Evolutionary conservation across 257 asterid species (phyloP), one percentile per base, ranked within the genome.

Genomic region (Fraxinus pennsylvanica): DNA sequence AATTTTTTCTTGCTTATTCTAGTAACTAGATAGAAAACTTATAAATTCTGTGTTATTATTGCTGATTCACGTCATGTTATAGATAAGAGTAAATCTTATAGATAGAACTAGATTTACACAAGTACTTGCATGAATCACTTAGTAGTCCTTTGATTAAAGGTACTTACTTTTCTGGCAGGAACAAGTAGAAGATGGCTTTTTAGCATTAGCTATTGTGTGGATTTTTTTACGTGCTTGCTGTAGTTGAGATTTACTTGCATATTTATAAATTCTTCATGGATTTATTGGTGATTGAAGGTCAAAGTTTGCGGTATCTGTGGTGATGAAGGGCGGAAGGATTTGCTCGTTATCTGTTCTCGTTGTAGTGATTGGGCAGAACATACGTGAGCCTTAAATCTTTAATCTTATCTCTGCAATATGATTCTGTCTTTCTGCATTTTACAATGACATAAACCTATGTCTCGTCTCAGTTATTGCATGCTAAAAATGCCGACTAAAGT

Each of bases 361-460:
- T 96, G 99, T 83, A 85, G 84, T 81, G 98, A 92, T 87, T 97
- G 99, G 54, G 98, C 98, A 17, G 99, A 96, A 81, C 99, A 96
- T 81, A 90, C 91, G 99, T 96, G 86, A 87, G 97, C 73, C 67
- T 74, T 54, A 10, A 73, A 75, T 33, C 19, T 67, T 73, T 72
- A 36, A 71, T 47, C 77, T 71, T 74, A 9, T 32, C n/a, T 43
- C 30, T 74, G 35, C 36, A 41, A 43, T 54, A 30, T 22, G 21
- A 68, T 67, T 61, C 27, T 52, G 14, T 25, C 35, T 52, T 61
- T 69, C 45, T 82, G 76, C 68, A 77, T 74, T 80, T 61, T 69
- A 71, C 68, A 75, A 59, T 61, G 59, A 76, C 65, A 47, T 67
- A 68, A 54, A 76, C 17, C 47, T 21, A 1, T 76, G 45, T 86